phyloP scores from a whole-genome alignment of 768 basidiomycete genomes.

The Phylloporus sp. region DNA sequence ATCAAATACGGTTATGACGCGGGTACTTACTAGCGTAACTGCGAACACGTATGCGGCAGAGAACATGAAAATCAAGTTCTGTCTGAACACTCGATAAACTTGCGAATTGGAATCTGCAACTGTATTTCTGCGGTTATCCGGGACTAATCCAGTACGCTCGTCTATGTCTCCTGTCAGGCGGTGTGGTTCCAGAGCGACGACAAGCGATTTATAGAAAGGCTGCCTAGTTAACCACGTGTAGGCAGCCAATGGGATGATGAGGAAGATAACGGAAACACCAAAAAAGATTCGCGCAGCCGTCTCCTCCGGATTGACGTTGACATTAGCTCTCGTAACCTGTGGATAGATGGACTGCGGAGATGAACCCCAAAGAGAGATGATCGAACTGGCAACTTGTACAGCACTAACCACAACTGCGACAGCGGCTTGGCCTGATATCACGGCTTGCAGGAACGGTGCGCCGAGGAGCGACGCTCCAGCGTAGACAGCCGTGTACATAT shows the following conservation, averaged over 20 bases:
- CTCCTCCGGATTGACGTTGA: slow-evolving; percentile 49
- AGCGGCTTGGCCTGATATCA: slow-evolving; percentile 83
- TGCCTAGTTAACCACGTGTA: slow-evolving; percentile 54
- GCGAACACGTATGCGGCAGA: slow-evolving; percentile 72
- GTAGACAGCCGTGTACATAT: slow-evolving; percentile 71
- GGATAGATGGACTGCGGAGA: slow-evolving; percentile 25
- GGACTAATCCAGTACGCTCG: slow-evolving; percentile 34
- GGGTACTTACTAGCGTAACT: slow-evolving; percentile 66
- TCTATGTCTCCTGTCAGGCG: slow-evolving; percentile 21
- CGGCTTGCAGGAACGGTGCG: slow-evolving; percentile 59
- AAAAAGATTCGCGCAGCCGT: slow-evolving; percentile 74
- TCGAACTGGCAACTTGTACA: slow-evolving; percentile 66
- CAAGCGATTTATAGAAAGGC: slow-evolving; percentile 54
- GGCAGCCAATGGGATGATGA: slow-evolving; percentile 48
- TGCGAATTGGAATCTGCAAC: slow-evolving; percentile 36
- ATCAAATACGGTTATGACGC: not conserved
- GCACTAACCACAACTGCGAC: slow-evolving; percentile 77
- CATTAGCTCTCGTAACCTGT: slow-evolving; percentile 14
- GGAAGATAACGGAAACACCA: slow-evolving; percentile 60
- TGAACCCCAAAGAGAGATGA: slow-evolving; percentile 48
- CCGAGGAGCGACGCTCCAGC: slow-evolving; percentile 84
- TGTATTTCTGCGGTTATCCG: slow-evolving; percentile 22
- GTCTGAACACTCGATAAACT: slow-evolving; percentile 51
- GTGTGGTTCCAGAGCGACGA: slow-evolving; percentile 42
- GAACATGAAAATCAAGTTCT: slow-evolving; percentile 65